Evolutionary conservation across 345 rosid species (phyloP), one percentile per base, ranked within the genome.

Genomic region (Draba incana): DNA sequence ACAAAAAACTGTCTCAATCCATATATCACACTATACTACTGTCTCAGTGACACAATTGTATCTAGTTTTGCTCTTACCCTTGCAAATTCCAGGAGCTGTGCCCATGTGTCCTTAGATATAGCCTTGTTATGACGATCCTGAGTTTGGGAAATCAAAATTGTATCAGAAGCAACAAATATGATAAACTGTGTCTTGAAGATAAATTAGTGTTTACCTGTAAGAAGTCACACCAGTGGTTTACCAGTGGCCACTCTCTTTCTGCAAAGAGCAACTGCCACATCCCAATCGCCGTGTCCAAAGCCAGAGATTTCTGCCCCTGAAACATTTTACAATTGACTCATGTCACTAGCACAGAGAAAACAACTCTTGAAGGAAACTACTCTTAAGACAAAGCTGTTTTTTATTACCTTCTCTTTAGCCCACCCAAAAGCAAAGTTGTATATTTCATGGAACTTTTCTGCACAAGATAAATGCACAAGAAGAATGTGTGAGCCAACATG

Each of bases 201-300:
- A 3, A 54, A 46, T 13, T n/a, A 54, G 59, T 24, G 75, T 54
- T 46, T 31, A 94, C 99, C 95, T 91, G 98, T 66, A 94, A 82
- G 78, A 94, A 94, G 67, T 91, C 90, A 81, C 99, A 94, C 99
- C 99, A 94, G 54, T 87, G 91, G 65, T 87, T 95, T 63, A 91
- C 90, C 68, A 94, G 65, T 11, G 97, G 88, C 97, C 99, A 91
- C 41, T 85, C 95, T 74, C 80, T 91, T 71, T 94, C 99, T 67
- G 97, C 96, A 82, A 94, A 91, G 41, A 94, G 80, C 79, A 94
- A 75, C 74, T 94, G 96, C 99, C 99, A 94, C 99, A 94, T 91
- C 35, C 98, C 99, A 51, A 94, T 91, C 45, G 98, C 98, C n/a
- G 98, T 87, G 80, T 94, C 99, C 77, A 94, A 66, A 71, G 99